phyloP scores from a whole-genome alignment of 1,284 basidiomycete species.

The Tetrapyrgos nigripes region DNA sequence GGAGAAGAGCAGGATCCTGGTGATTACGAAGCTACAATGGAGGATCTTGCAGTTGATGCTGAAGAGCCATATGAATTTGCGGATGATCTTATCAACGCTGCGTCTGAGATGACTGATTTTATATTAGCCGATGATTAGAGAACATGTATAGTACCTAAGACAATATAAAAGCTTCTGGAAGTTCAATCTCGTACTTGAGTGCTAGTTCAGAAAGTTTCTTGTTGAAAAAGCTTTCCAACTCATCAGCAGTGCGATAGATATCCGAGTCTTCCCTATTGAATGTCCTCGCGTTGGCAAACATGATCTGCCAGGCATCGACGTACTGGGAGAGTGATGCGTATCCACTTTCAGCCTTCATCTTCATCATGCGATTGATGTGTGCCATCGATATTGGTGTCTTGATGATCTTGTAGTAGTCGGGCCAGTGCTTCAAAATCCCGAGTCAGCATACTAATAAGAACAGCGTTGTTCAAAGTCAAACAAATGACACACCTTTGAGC shows the following conservation, averaged over 20 bases:
- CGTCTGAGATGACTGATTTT: neutral
- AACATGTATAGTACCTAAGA: neutral
- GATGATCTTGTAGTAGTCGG: neutral
- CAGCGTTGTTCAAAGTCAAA: no score
- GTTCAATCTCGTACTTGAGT: neutral
- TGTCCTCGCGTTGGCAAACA: neutral
- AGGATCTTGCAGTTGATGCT: neutral
- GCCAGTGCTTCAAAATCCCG: no score
- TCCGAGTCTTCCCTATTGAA: conserved; percentile 1
- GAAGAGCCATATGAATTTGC: conserved; percentile 1
- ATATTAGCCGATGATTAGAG: neutral
- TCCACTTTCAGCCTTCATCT: neutral
- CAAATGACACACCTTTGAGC: no score
- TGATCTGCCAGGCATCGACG: neutral
- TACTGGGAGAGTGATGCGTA: neutral
- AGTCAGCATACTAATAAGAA: no score
- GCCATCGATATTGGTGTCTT: conserved; percentile 1
- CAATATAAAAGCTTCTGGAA: neutral
- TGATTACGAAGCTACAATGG: neutral
- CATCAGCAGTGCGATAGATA: neutral
- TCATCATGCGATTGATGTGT: conserved; percentile 1
- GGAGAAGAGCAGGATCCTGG: neutral
- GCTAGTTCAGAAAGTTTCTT: neutral
- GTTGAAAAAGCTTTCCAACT: neutral
- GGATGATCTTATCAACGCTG: neutral